phyloP scores from a whole-genome alignment of 345 rosid species.

The Hypericum androsaemum region DNA sequence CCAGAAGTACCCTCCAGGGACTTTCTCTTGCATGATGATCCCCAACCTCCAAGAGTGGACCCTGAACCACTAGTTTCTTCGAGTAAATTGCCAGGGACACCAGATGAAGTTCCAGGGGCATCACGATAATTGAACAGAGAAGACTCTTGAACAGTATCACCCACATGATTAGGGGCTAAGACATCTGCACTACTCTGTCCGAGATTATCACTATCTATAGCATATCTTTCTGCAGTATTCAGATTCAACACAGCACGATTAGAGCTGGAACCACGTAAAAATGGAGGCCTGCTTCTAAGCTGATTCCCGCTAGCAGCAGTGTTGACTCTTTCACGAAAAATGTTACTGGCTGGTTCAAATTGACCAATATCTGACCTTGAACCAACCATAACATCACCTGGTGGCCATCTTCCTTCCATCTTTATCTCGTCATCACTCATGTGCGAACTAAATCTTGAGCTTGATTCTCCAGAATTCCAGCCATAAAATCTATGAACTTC shows the following conservation, averaged over 20 bases:
- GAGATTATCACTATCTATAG: constrained; percentile 25
- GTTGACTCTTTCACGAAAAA: constrained; percentile 27
- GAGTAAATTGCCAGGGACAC: constrained; percentile 37
- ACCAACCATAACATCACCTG: constrained; percentile 23
- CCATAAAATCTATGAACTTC: constrained; percentile 33
- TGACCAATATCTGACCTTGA: constrained; percentile 45
- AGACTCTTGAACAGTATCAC: constrained; percentile 25
- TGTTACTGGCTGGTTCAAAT: constrained; percentile 22
- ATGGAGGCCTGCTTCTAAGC: constrained; percentile 32
- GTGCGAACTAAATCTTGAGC: constrained; percentile 28
- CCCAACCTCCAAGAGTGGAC: constrained; percentile 57
- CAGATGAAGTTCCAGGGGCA: constrained; percentile 43
- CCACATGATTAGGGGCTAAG: constrained; percentile 18
- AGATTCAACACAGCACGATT: constrained; percentile 28
- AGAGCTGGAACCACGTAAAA: constrained; percentile 46
- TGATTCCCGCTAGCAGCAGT: constrained; percentile 27
- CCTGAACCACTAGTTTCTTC: constrained; percentile 52
- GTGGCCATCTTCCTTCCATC: constrained; percentile 37
- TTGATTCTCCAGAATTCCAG: constrained; percentile 61
- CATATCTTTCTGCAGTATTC: constrained; percentile 29
- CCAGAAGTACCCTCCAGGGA: constrained; percentile 74
- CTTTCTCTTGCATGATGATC: constrained; percentile 82
- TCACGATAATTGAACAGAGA: constrained; percentile 20
- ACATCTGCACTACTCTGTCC: constrained; percentile 25
- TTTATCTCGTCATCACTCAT: constrained; percentile 31